phyloP scores from a whole-genome alignment of 495 filamentous ascomycete species.

The Podospora pseudoanserina region DNA sequence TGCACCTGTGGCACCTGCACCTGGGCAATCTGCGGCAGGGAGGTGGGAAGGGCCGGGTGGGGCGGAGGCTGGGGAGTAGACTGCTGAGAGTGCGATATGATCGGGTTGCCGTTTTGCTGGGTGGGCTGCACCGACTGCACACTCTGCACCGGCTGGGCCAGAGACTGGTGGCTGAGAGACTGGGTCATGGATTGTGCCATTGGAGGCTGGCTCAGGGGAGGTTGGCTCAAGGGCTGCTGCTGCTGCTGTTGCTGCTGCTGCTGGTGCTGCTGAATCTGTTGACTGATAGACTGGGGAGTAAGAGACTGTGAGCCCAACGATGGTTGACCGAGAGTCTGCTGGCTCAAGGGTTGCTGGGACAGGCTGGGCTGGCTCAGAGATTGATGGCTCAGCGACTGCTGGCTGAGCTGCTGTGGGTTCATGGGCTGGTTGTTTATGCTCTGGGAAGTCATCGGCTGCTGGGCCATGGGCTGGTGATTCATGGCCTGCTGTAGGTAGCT shows the following conservation, averaged over 20 bases:
- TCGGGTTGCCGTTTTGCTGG: constrained; percentile 33
- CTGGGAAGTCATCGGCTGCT: constrained; percentile 23
- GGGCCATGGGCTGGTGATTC: constrained; percentile 28
- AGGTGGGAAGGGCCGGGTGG: constrained; percentile 28
- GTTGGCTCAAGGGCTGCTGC: constrained; percentile 27
- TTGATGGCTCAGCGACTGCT: constrained; percentile 20
- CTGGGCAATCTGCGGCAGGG: constrained; percentile 17
- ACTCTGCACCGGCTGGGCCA: constrained; percentile 22
- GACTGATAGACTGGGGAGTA: constrained; percentile 8
- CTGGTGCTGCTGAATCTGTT: constrained; percentile 29
- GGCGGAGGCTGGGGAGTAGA: constrained; percentile 26
- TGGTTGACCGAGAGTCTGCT: constrained; percentile 23
- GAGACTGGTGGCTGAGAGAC: constrained; percentile 22
- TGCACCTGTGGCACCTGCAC: constrained; percentile 27
- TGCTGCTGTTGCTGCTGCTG: constrained; percentile 31
- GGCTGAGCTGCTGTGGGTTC: constrained; percentile 20
- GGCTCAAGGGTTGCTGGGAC: constrained; percentile 18
- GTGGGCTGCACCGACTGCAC: constrained; percentile 20
- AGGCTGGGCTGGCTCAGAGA: constrained; percentile 19
- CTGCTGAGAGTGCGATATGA: constrained; percentile 31
- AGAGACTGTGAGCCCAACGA: constrained; percentile 16
- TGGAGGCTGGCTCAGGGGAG: constrained; percentile 24
- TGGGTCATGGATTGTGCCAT: constrained; percentile 16
- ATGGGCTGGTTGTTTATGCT: constrained; percentile 19
- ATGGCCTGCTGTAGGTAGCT: constrained; percentile 36